Evolutionary conservation across 2,329 filamentous ascomycete species (phyloP).

Genomic region (Xenosphaeropsis pyriputrescens): DNA sequence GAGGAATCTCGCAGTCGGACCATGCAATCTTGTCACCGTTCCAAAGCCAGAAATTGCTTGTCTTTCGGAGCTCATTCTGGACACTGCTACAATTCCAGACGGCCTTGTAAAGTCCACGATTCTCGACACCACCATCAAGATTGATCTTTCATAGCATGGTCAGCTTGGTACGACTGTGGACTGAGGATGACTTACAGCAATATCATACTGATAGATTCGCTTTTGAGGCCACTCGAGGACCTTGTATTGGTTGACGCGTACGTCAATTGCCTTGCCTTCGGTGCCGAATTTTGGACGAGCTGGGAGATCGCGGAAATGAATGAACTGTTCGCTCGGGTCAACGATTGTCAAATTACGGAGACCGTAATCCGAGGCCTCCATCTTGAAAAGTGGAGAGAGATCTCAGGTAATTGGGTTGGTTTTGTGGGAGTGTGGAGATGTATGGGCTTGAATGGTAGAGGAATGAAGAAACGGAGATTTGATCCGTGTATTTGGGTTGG

Average conservation of each 20-base stretch:
- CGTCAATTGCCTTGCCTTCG: slow-evolving; percentile 34
- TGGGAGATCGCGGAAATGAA: slow-evolving; percentile 9
- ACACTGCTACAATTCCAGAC: slow-evolving; percentile 57
- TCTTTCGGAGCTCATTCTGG: slow-evolving; percentile 34
- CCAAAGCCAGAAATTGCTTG: slow-evolving; percentile 46
- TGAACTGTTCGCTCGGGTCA: too few species aligned
- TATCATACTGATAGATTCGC: slow-evolving; percentile 69
- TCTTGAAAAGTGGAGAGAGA: too few species aligned
- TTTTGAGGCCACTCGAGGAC: slow-evolving; percentile 43
- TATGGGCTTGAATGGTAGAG: too few species aligned
- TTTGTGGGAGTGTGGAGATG: too few species aligned
- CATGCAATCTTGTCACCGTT: slow-evolving; percentile 82
- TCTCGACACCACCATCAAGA: slow-evolving; percentile 47
- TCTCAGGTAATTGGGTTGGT: too few species aligned
- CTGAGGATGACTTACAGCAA: slow-evolving; percentile 32
- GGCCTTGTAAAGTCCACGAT: slow-evolving; percentile 53
- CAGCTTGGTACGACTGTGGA: slow-evolving; percentile 3
- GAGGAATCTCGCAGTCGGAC: slow-evolving; percentile 27
- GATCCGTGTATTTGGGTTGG: too few species aligned
- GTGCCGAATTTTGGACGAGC: slow-evolving; percentile 41
- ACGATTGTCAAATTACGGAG: too few species aligned
- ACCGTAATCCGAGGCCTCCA: too few species aligned
- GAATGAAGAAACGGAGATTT: too few species aligned
- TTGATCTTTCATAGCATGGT: slow-evolving; percentile 33
- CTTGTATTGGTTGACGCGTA: slow-evolving; percentile 62